These are phyloP conservation scores for Ceratocystis colombiana DNA, from an alignment of 2,329 filamentous ascomycete genomes.

Conservation along the genomic window DNA sequence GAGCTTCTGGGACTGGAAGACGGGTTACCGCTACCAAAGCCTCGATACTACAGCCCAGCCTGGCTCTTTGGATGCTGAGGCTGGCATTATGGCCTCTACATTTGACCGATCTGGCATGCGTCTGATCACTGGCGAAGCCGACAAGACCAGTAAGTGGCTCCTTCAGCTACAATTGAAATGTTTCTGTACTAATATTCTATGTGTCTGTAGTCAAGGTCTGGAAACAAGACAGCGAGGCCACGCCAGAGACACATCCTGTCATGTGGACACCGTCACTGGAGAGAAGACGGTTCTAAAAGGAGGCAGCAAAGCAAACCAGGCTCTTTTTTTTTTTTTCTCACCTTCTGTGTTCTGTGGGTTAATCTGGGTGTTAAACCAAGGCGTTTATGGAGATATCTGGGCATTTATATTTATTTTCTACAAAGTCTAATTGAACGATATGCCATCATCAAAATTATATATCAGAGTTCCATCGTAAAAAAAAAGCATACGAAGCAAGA, in stretches of 20 bases:
- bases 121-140: constrained; percentile 86
- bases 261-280: constrained; percentile 69
- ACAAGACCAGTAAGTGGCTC: constrained; percentile 69
- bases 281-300: constrained; percentile 21
- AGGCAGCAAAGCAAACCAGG: background rate
- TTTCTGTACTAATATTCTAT: constrained; percentile 27
- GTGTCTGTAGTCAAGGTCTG: constrained; percentile 67
- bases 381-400: constrained; percentile 4
- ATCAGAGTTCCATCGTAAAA: background rate
- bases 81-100: constrained; percentile 86
- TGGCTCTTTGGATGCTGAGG: constrained; percentile 84
- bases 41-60: constrained; percentile 89
- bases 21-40: constrained; percentile 80
- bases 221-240: constrained; percentile 87
- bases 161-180: background rate
- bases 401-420: constrained; percentile 6
- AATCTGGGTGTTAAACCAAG: background rate
- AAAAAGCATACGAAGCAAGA: background rate
- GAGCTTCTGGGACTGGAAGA: constrained; percentile 99
- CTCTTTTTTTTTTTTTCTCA: background rate
- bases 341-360: background rate
- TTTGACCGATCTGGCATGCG: constrained; percentile 84
- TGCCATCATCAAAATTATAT: background rate
- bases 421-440: background rate
- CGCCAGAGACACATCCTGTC: constrained; percentile 79